Evolutionary conservation across 208 protist genomes (phyloP), one percentile per base, ranked within the genome.

Genomic region (Angomonas desouzai): DNA sequence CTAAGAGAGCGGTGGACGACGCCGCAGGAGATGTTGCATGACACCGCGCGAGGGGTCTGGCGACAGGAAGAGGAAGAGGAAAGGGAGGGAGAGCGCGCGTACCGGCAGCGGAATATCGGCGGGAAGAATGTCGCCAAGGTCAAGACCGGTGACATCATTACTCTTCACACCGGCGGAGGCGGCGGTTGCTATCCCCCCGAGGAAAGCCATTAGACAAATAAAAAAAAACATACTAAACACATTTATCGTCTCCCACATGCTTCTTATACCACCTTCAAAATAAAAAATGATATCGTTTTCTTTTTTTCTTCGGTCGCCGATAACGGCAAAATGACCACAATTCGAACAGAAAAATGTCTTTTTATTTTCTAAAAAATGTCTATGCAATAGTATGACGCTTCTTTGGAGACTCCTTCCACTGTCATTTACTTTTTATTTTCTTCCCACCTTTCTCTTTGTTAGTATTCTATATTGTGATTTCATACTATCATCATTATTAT

Each of bases 111-210:
- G 43, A 88, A 88, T 72, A 79, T 82, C 10, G 81, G 81, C 20
- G 81, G 76, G 32, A 85, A 85, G 66, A 88, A 88, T 59, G 64
- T 83, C 22, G 66, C 81, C 22, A 49, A 74, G 4, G 63, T 85
- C 22, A 70, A 74, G 48, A 62, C 68, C 43, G 81, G 81, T 25
- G 81, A 88, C 55, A 83, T 81, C 51, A 73, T 88, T 40, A 84
- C 76, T 47, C 72, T 88, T 49, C 55, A 72, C 47, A 88, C 78
- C 3, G 71, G 75, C 20, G 81, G 81, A 38, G 81, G 81, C 43
- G 81, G 81, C 29, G 81, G 74, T 18, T 88, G 74, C 72, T 76
- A 70, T 61, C 48, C 55, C 20, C 29, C 10, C 2, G 13, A 16
- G 0, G 32, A 51, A 51, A 51, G 55, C 25, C 33, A 10, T n/a